Evolutionary conservation across 78 protist species (phyloP).

Genomic region (Protostelium mycophagum): DNA sequence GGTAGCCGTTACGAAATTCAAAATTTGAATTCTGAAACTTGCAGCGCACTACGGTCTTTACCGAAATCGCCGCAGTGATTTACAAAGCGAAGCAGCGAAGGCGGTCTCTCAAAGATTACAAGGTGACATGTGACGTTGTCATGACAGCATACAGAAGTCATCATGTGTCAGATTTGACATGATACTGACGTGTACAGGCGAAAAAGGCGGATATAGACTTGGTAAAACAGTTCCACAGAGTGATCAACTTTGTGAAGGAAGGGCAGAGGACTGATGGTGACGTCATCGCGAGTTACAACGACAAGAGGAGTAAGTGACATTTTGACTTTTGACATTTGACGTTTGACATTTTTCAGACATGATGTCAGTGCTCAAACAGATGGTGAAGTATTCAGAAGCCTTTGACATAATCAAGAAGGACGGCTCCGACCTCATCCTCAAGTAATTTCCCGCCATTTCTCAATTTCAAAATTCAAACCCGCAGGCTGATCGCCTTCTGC

Average conservation of each 20-base stretch:
- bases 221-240: background rate
- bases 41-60: background rate
- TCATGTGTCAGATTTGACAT: background rate
- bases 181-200: background rate
- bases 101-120: background rate
- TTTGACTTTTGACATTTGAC: background rate
- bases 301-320: background rate
- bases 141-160: no score
- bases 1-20: background rate
- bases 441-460: background rate
- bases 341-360: background rate
- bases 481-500: background rate
- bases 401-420: background rate
- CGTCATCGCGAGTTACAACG: background rate
- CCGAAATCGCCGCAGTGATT: background rate
- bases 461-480: background rate
- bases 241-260: background rate
- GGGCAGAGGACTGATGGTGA: background rate
- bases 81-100: background rate
- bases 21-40: background rate
- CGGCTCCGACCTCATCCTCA: background rate
- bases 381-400: background rate
- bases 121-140: background rate
- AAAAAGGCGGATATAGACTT: background rate
- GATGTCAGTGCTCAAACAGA: background rate